These are phyloP conservation scores for Isoetes engelmannii DNA, from an alignment of 83 land plant genomes.

Conservation along the genomic window DNA sequence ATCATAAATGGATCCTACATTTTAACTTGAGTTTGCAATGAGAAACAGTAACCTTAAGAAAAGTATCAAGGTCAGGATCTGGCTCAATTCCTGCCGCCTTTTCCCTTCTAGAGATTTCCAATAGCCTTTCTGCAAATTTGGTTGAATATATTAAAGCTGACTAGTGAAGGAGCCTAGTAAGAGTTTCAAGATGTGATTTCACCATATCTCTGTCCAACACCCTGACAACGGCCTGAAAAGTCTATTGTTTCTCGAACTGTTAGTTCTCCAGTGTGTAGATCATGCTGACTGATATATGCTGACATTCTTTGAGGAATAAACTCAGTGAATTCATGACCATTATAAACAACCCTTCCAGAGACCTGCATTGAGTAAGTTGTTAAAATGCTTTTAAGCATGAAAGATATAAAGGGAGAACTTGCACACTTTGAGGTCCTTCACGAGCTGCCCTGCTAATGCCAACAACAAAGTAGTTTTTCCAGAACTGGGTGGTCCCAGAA, in stretches of 20 bases:
- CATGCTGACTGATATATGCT: slow-evolving; percentile 71
- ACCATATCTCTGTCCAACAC: slow-evolving; percentile 72
- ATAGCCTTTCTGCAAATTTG: slow-evolving; percentile 3
- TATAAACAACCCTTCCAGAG: slow-evolving; percentile 60
- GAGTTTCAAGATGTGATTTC: not conserved
- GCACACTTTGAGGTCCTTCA: not conserved
- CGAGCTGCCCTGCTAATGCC: not conserved
- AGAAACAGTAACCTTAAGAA: not conserved
- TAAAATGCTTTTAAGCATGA: not conserved
- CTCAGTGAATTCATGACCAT: slow-evolving; percentile 59
- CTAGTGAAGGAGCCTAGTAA: too few species aligned
- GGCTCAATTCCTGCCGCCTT: not conserved
- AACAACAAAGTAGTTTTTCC: not conserved
- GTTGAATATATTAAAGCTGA: not conserved
- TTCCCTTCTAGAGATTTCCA: slow-evolving; percentile 4
- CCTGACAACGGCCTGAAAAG: slow-evolving; percentile 75
- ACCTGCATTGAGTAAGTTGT: slow-evolving; percentile 18
- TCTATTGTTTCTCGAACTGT: slow-evolving; percentile 77
- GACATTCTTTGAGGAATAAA: slow-evolving; percentile 72
- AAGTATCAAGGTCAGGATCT: not conserved
- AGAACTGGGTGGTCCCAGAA: slow-evolving; percentile 8
- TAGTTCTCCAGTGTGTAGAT: slow-evolving; percentile 64
- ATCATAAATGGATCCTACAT: too few species aligned
- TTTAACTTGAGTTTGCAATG: too few species aligned
- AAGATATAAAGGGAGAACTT: not conserved